Evolutionary conservation across 2,329 filamentous ascomycete species (phyloP).

Genomic region (Botrytis hyacinthi): DNA sequence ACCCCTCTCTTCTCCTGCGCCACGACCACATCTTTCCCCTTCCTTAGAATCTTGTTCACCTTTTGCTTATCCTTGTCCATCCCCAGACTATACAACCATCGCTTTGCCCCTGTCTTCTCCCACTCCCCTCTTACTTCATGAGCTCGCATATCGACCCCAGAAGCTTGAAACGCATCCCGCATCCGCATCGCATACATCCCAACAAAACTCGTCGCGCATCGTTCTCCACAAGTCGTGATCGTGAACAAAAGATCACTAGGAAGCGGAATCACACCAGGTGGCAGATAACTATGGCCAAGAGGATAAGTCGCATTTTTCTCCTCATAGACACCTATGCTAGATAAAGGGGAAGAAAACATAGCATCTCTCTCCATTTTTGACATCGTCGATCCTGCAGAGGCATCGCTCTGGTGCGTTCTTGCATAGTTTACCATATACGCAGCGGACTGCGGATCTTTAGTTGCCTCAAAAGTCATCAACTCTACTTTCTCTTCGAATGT

Average conservation of each 20-base stretch:
- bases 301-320: constrained; percentile 2
- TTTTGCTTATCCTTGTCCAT: neutral
- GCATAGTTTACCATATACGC: neutral
- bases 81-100: constrained; percentile 4
- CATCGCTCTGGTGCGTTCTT: neutral
- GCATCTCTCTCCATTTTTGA: neutral
- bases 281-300: constrained; percentile 12
- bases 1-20: neutral
- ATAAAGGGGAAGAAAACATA: neutral
- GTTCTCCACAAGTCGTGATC: neutral
- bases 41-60: neutral
- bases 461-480: neutral
- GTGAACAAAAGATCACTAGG: neutral
- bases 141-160: neutral
- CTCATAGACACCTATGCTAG: neutral
- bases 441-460: neutral
- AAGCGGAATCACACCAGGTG: neutral
- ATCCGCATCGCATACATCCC: neutral
- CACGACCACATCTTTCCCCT: neutral
- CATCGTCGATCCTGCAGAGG: neutral
- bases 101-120: constrained; percentile 1
- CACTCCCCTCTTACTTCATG: constrained; percentile 3
- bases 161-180: constrained; percentile 8
- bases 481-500: neutral
- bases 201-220: constrained; percentile 1